A percentile compares a stretch with the other conserved stretches of the same genome.
Conservation (phyloP, 2,329 filamentous ascomycete genomes). For the Davidsoniella neocaledoniae region DNA sequence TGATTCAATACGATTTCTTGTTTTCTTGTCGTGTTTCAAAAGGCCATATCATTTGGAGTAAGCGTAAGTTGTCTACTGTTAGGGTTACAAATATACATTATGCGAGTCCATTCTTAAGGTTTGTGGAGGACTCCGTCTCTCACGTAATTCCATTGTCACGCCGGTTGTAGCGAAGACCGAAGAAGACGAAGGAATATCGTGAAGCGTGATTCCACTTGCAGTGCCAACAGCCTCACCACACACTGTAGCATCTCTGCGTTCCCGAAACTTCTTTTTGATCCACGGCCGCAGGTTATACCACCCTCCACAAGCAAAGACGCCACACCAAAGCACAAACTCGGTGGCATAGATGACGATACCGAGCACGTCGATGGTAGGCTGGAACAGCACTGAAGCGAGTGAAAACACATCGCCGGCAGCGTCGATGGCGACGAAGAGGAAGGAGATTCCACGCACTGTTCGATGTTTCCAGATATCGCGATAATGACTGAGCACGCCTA, state of each 20-base stretch:
- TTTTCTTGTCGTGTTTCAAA: neutral
- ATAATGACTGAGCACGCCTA: conserved; percentile 52
- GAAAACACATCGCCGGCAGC: conserved; percentile 52
- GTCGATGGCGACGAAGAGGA: conserved; percentile 55
- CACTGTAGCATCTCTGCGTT: conserved; percentile 8
- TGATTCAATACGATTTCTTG: neutral
- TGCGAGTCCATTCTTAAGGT: too few relatives aligned
- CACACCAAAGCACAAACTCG: conserved; percentile 49
- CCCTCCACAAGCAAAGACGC: conserved; percentile 46
- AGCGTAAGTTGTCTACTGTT: too few relatives aligned
- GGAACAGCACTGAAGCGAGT: conserved; percentile 45
- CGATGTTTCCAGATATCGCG: conserved; percentile 50
- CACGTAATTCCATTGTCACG: conserved; percentile 7
- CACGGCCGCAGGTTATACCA: conserved; percentile 48
- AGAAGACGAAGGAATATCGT: conserved; percentile 39
- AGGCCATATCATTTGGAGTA: too few relatives aligned
- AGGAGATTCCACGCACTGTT: conserved; percentile 54
- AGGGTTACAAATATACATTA: too few relatives aligned
- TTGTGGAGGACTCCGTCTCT: neutral
- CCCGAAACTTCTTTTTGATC: conserved; percentile 24
- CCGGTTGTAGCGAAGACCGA: conserved; percentile 42
- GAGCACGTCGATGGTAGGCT: conserved; percentile 38
- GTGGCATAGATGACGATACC: conserved; percentile 51
- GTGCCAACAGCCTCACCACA: neutral
- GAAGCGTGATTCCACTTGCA: conserved; percentile 22